Evolutionary conservation across 441 rosid species (phyloP).

Genomic region (California macrophylla): DNA sequence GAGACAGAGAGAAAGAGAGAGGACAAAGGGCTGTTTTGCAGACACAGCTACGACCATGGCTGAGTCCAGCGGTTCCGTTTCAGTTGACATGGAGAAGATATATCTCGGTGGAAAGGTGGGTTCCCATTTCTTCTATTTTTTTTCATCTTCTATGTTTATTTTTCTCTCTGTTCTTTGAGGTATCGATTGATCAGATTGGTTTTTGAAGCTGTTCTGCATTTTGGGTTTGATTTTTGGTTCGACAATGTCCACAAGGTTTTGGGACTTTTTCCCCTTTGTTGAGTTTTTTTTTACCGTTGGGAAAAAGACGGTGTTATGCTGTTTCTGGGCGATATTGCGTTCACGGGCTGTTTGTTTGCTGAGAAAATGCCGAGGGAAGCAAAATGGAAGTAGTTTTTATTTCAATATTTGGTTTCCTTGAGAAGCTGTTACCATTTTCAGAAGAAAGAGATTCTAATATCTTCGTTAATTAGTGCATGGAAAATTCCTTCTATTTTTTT

Average conservation of each 20-base stretch:
- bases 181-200: neutral
- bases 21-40: neutral
- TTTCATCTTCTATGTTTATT: neutral
- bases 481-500: neutral
- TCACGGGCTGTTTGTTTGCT: constrained; percentile 25
- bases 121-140: neutral
- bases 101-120: constrained; percentile 73
- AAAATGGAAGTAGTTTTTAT: neutral
- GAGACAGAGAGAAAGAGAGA: neutral
- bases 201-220: neutral
- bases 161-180: neutral
- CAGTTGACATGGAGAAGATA: constrained; percentile 69
- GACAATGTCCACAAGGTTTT: neutral
- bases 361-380: constrained; percentile 21
- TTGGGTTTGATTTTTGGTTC: neutral
- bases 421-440: neutral
- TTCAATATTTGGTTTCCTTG: neutral
- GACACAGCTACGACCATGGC: constrained; percentile 46
- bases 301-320: neutral
- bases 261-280: neutral
- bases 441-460: neutral
- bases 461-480: neutral
- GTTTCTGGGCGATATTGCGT: neutral
- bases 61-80: constrained; percentile 46
- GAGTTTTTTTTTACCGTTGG: neutral